Conservation (phyloP, 139 green algal species). For the Picochlorum costavermella region DNA sequence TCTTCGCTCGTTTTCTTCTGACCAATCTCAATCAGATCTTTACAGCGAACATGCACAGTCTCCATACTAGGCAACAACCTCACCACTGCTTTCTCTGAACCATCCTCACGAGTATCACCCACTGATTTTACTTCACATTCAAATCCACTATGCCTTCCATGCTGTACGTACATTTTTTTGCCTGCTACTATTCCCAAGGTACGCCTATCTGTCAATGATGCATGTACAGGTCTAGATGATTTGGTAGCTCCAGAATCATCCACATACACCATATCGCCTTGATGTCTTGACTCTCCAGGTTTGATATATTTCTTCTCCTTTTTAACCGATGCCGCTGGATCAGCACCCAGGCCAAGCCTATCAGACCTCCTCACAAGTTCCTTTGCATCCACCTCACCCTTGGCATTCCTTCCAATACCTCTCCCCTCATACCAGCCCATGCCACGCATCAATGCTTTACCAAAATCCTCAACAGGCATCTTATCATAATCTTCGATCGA, state of each 20-base stretch:
- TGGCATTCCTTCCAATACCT: conserved; percentile 54
- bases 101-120: neutral
- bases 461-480: conserved; percentile 75
- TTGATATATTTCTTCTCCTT: conserved; percentile 32
- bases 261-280: conserved; percentile 6
- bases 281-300: conserved; percentile 17
- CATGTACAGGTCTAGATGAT: too few species aligned
- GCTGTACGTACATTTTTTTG: conserved; percentile 45
- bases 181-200: conserved; percentile 17
- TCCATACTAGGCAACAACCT: neutral
- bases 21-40: conserved; percentile 12
- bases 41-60: neutral
- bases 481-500: conserved; percentile 53
- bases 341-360: conserved; percentile 61
- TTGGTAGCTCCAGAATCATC: neutral
- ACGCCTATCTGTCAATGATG: neutral
- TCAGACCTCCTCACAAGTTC: conserved; percentile 43
- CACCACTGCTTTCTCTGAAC: neutral
- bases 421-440: conserved; percentile 74
- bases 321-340: conserved; percentile 24
- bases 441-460: conserved; percentile 65
- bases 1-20: conserved; percentile 21
- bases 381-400: conserved; percentile 50
- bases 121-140: conserved; percentile 29
- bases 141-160: conserved; percentile 48